Percentiles rank a stretch among this genome's conserved stretches.
These are phyloP conservation scores for Tetrahymena elliotti DNA, from an alignment of 73 alveolate genomes.

Conservation along the genomic window DNA sequence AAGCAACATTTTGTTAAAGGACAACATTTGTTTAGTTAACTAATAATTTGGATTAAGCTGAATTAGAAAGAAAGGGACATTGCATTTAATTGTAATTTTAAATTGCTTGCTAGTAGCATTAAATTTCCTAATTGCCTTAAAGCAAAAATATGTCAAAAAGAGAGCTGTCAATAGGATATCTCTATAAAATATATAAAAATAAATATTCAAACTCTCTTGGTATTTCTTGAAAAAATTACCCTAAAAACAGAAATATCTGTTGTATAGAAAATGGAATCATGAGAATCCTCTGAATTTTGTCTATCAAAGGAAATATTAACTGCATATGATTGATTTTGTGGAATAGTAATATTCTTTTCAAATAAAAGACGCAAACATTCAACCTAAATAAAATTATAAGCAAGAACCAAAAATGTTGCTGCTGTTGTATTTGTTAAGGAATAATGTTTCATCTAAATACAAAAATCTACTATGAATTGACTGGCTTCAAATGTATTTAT, in stretches of 20 bases:
- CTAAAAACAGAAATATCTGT: background rate
- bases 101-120: background rate
- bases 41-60: background rate
- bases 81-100: background rate
- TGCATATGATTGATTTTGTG: background rate
- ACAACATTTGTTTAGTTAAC: background rate
- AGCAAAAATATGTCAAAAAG: background rate
- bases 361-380: background rate
- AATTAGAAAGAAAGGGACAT: background rate
- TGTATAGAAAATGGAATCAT: background rate
- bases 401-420: background rate
- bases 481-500: background rate
- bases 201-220: background rate
- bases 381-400: background rate
- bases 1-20: background rate
- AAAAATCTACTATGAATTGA: background rate
- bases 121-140: background rate
- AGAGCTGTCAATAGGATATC: background rate
- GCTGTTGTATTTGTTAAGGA: too few relatives aligned
- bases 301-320: background rate
- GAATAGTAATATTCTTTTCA: background rate
- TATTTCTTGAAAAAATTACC: background rate
- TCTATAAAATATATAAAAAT: background rate
- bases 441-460: background rate
- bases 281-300: background rate